A percentile compares a stretch with the other conserved stretches of the same genome.
phyloP scores from a whole-genome alignment of 768 basidiomycete species.

The Pulveroboletus ravenelii region DNA sequence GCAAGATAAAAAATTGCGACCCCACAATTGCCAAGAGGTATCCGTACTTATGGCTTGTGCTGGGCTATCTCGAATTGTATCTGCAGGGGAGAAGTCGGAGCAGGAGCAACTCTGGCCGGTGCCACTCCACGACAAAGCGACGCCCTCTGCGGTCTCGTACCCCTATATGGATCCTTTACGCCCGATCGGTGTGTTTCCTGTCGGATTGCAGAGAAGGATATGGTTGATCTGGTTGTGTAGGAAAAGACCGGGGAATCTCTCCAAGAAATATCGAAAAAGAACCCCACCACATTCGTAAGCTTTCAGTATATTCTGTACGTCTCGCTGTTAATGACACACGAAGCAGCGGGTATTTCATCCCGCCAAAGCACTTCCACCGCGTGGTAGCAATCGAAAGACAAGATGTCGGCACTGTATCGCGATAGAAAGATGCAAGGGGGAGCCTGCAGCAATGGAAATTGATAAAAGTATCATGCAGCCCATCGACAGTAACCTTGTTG shows the following conservation, averaged over 20 bases:
- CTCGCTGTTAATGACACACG: neutral
- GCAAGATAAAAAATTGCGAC: slow-evolving; percentile 11
- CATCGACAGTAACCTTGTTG: neutral
- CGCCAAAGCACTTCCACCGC: too few relatives aligned
- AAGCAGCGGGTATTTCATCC: neutral
- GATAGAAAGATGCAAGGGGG: neutral
- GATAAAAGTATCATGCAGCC: neutral
- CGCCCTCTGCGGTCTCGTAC: neutral
- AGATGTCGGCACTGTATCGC: neutral
- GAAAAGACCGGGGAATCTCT: slow-evolving; percentile 7
- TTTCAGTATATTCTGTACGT: neutral
- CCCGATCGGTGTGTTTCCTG: slow-evolving; percentile 2
- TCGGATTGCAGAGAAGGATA: neutral
- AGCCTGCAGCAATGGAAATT: neutral
- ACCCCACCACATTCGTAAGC: neutral
- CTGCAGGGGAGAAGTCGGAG: neutral
- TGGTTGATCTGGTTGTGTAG: slow-evolving; percentile 5
- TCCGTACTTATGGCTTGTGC: slow-evolving; percentile 10
- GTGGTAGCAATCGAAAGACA: neutral
- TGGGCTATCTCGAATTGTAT: slow-evolving; percentile 15
- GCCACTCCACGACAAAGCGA: too few relatives aligned
- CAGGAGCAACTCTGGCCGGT: too few relatives aligned
- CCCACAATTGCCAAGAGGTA: slow-evolving; percentile 12
- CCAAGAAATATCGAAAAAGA: neutral
- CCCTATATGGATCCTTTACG: slow-evolving; percentile 13